A percentile compares a stretch with the other conserved stretches of the same genome.
Conservation (phyloP, 2,329 filamentous ascomycete genomes). For the Eutypella sp. region DNA sequence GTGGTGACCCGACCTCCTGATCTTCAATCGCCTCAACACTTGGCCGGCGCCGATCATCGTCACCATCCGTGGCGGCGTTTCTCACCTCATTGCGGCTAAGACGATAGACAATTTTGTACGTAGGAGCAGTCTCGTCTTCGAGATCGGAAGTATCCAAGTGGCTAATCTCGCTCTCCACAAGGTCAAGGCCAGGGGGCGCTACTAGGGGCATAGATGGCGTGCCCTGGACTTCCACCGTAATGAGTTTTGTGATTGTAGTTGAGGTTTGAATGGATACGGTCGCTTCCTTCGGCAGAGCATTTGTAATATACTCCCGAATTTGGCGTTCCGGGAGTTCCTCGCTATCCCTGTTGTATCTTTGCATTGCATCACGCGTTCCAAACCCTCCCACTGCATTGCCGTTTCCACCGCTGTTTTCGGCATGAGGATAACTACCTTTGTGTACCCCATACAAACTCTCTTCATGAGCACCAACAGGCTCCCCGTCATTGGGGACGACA, state of each 20-base stretch:
- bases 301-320: constrained; percentile 50
- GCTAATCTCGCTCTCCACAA: constrained; percentile 43
- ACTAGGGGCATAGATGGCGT: constrained; percentile 45
- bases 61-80: constrained; percentile 32
- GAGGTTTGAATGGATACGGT: constrained; percentile 57
- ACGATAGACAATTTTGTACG: constrained; percentile 55
- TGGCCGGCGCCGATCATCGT: constrained; percentile 22
- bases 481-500: constrained; percentile 55
- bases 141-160: constrained; percentile 12
- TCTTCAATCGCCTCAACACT: constrained; percentile 20
- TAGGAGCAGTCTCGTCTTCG: constrained; percentile 23
- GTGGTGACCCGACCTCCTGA: constrained; percentile 8
- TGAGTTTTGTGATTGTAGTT: constrained; percentile 56
- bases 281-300: constrained; percentile 49
- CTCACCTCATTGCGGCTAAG: constrained; percentile 48
- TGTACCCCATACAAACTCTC: constrained; percentile 30
- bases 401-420: constrained; percentile 14
- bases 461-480: constrained; percentile 50
- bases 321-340: constrained; percentile 42
- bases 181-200: constrained; percentile 53
- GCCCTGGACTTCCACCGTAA: constrained; percentile 59
- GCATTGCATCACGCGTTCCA: constrained; percentile 26
- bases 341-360: constrained; percentile 27
- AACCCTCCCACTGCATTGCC: constrained; percentile 31
- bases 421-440: constrained; percentile 19